These are phyloP conservation scores for Leucoagaricus sp. DNA, from an alignment of 1,284 basidiomycete species.

Conservation along the genomic window DNA sequence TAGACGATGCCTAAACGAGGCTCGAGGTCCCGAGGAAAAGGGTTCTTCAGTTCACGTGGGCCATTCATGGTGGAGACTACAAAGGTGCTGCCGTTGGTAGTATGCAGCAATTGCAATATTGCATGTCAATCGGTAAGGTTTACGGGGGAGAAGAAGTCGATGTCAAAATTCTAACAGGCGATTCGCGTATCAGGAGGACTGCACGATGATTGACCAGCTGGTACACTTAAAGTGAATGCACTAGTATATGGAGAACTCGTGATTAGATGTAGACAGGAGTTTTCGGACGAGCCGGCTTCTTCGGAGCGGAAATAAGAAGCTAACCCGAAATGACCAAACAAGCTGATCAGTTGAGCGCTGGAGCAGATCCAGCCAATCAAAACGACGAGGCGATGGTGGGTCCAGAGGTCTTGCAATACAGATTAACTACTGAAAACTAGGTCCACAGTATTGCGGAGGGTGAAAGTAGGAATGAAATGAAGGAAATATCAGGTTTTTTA, in stretches of 20 bases:
- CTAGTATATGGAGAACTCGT: neutral
- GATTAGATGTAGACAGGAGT: neutral
- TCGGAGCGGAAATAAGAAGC: neutral
- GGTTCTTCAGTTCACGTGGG: no score
- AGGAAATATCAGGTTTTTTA: neutral
- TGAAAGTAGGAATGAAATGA: neutral
- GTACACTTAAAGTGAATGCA: neutral
- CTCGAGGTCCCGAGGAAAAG: no score
- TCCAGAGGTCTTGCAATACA: neutral
- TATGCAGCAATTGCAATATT: neutral
- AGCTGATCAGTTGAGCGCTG: neutral
- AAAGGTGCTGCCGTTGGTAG: neutral
- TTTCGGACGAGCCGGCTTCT: neutral
- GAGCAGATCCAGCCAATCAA: neutral
- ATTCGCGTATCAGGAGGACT: neutral
- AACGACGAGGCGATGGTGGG: neutral
- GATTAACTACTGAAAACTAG: no score
- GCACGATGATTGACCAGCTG: neutral
- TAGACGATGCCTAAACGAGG: no score
- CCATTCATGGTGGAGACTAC: neutral
- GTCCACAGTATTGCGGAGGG: neutral
- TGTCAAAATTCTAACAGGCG: neutral
- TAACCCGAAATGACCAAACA: neutral
- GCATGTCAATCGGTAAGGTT: neutral
- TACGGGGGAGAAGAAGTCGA: neutral